Evolutionary conservation across 108 stramenopile species (phyloP), one percentile per base, ranked within the genome.

Genomic region (Mediolabrus comicus): DNA sequence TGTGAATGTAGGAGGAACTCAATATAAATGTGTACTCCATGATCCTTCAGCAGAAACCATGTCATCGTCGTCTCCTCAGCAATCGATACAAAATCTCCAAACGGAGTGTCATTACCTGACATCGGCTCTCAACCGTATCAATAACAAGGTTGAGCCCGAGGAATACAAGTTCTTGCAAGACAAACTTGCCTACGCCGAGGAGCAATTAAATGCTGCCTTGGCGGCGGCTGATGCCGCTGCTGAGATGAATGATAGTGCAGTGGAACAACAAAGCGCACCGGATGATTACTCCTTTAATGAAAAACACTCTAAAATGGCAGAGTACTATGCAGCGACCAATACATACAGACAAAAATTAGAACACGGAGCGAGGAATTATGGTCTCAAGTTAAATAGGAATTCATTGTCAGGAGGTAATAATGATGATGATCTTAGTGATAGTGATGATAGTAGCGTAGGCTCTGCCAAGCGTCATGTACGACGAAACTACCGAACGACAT

Each of bases 221-320:
- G 19, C 46, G 9, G 46, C 46, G 19, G 46, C 46, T 49, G 46
- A 19, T 7, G 3, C 33, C 33, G 7, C n/a, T n/a, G n/a, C n/a
- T n/a, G n/a, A n/a, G n/a, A n/a, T n/a, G n/a, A n/a, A n/a, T n/a
- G n/a, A 33, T 33, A 33, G 7, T 33, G 33, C 3, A 7, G 33
- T 6, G 33, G 33, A 33, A 7, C 3, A 33, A 33, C 7, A 3
- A 24, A 22, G 8, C 8, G 46, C 9, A 6, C 19, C 22, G 5
- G 46, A 49, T 49, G 46, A 49, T 49, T 49, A 49, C 22, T 49
- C 46, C 46, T 49, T 22, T n/a, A 7, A 49, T 49, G 46, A 49
- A 5, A 49, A 49, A 16, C 19, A 49, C n/a, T 43, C 41, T 5
- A 14, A 43, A 43, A 43, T 43, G n/a, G 17, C n/a, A 43, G 46